Evolutionary conservation across 2,329 filamentous ascomycete genomes (phyloP).

Genomic region (Pseudopithomyces maydicus): DNA sequence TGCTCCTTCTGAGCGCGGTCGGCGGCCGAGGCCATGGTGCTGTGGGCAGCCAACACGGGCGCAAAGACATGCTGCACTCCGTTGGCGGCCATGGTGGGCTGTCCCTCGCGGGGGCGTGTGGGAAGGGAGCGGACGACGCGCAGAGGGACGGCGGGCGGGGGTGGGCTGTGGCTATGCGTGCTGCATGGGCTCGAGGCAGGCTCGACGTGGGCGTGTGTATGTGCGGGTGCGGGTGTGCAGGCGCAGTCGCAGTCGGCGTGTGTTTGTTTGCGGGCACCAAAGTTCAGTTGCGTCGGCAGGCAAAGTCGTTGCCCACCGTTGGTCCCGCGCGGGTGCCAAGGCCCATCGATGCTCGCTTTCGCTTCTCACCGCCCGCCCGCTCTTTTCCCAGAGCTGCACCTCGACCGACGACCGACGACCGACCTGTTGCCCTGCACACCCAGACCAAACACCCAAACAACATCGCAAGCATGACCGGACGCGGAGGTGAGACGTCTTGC

Average conservation of each 20-base stretch:
- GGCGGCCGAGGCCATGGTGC: slow-evolving; percentile 85
- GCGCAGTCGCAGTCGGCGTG: slow-evolving; percentile 8
- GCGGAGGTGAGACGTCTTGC: slow-evolving; percentile 31
- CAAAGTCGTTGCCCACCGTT: slow-evolving; percentile 21
- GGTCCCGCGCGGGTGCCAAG: slow-evolving; percentile 30
- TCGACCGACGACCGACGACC: slow-evolving; percentile 12
- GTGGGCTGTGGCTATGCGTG: slow-evolving; percentile 27
- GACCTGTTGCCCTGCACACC: slow-evolving; percentile 10
- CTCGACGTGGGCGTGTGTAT: too few relatives aligned
- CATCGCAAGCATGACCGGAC: slow-evolving; percentile 34
- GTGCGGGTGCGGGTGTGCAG: background rate
- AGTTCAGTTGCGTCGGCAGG: slow-evolving; percentile 26
- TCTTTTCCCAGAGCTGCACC: slow-evolving; percentile 29
- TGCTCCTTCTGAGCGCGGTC: slow-evolving; percentile 83
- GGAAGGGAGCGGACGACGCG: slow-evolving; percentile 29
- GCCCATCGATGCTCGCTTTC: background rate
- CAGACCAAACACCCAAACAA: background rate
- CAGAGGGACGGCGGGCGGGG: slow-evolving; percentile 28
- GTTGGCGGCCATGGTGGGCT: slow-evolving; percentile 68
- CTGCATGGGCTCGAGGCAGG: slow-evolving; percentile 27
- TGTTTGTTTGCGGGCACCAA: slow-evolving; percentile 27
- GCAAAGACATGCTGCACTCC: slow-evolving; percentile 73
- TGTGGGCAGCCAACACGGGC: slow-evolving; percentile 85
- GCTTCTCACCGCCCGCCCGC: slow-evolving; percentile 29
- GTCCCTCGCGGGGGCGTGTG: slow-evolving; percentile 24